A percentile compares a stretch with the other conserved stretches of the same genome.
phyloP scores from a whole-genome alignment of 768 basidiomycete genomes.

The Roridomyces roridus region DNA sequence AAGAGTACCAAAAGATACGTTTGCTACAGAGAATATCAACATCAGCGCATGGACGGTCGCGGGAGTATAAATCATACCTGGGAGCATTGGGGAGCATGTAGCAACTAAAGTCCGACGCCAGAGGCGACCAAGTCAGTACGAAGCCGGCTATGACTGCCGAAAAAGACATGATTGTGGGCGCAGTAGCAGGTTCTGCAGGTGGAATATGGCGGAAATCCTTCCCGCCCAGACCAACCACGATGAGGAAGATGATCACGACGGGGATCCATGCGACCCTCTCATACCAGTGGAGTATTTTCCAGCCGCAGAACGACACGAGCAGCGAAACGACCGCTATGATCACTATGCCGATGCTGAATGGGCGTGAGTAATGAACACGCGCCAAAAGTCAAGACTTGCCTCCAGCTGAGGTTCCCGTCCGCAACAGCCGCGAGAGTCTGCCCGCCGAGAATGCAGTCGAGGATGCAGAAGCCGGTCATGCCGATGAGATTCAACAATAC shows the following conservation, averaged over 20 bases:
- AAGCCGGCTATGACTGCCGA: constrained; percentile 77
- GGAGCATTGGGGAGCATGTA: constrained; percentile 68
- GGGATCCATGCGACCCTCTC: constrained; percentile 82
- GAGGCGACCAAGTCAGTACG: constrained; percentile 62
- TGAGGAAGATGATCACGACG: constrained; percentile 72
- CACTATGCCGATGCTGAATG: constrained; percentile 63
- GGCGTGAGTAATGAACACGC: background rate
- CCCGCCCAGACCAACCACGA: constrained; percentile 76
- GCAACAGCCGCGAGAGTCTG: constrained; percentile 51
- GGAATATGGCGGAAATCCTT: constrained; percentile 64
- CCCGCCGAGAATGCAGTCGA: constrained; percentile 78
- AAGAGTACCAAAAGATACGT: constrained; percentile 72
- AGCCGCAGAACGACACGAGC: constrained; percentile 66
- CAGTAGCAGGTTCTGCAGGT: constrained; percentile 59
- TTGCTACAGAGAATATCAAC: constrained; percentile 44
- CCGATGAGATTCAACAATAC: constrained; percentile 68
- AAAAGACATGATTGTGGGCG: constrained; percentile 63
- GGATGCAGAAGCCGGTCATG: constrained; percentile 72
- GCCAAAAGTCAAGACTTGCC: constrained; percentile 33
- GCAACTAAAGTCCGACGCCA: constrained; percentile 77
- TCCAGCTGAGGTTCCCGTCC: constrained; percentile 48
- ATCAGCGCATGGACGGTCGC: background rate
- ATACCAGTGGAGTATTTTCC: constrained; percentile 53
- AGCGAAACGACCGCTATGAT: constrained; percentile 76
- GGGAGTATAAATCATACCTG: constrained; percentile 43